Percentiles rank a stretch among this genome's conserved stretches.
phyloP scores from a whole-genome alignment of 108 stramenopile genomes.

The Cyclotella baltica region DNA sequence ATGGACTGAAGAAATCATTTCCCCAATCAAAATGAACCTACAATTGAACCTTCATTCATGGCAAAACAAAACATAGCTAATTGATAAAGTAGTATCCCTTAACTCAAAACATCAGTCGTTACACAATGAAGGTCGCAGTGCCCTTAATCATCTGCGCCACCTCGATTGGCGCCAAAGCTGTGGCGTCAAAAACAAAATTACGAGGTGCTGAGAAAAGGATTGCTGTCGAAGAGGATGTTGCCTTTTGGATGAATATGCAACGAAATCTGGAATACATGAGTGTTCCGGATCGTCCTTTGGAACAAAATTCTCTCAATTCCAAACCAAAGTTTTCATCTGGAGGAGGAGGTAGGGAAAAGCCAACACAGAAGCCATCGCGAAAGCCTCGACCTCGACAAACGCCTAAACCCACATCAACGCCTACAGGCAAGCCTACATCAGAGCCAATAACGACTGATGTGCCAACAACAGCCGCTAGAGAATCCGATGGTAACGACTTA shows the following conservation, averaged over 20 bases:
- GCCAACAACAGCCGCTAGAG: no score
- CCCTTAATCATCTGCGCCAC: neutral
- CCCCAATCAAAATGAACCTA: no score
- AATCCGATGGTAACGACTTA: no score
- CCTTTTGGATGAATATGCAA: conserved; percentile 24
- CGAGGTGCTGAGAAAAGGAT: neutral
- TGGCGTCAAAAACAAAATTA: neutral
- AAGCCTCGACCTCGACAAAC: no score
- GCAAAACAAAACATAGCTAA: neutral
- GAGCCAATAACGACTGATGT: no score
- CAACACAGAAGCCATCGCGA: no score
- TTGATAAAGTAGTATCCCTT: no score
- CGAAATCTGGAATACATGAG: conserved; percentile 21
- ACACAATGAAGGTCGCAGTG: neutral
- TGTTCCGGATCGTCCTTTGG: conserved; percentile 6
- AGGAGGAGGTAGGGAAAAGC: neutral
- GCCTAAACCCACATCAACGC: no score
- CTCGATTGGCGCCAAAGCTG: neutral
- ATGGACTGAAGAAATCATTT: no score
- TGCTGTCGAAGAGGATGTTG: conserved; percentile 24
- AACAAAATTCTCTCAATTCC: neutral
- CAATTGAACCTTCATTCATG: neutral
- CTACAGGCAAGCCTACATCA: no score
- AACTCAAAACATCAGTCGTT: no score
- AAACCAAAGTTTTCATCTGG: neutral